A percentile compares a stretch with the other conserved stretches of the same genome.
Conservation (phyloP, 2,329 filamentous ascomycete genomes). For the Hortaea sp. region DNA sequence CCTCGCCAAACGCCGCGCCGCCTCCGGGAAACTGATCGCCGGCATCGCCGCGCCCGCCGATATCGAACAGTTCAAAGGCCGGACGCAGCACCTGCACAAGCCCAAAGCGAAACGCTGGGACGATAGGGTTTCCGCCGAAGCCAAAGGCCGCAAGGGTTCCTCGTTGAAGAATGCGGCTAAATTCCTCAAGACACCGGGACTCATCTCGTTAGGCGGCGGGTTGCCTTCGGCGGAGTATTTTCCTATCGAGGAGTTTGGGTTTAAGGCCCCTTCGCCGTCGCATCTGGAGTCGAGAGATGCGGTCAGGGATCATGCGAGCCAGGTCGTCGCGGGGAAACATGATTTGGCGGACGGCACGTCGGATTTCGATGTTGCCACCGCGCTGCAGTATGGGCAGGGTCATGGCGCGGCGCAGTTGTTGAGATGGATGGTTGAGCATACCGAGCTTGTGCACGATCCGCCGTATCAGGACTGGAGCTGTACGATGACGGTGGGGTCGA, state of each 20-base stretch:
- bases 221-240: conserved; percentile 85
- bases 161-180: conserved; percentile 76
- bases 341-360: conserved; percentile 59
- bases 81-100: conserved; percentile 49
- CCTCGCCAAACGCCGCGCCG: conserved; percentile 57
- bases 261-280: conserved; percentile 62
- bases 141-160: conserved; percentile 44
- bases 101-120: conserved; percentile 77
- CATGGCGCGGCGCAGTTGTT: conserved; percentile 78
- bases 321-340: conserved; percentile 67
- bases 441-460: conserved; percentile 77
- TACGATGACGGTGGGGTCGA: conserved; percentile 75
- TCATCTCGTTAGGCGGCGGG: conserved; percentile 89
- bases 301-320: conserved; percentile 43
- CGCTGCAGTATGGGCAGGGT: conserved; percentile 87
- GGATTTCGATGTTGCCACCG: conserved; percentile 68
- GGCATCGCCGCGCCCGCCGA: conserved; percentile 67
- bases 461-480: conserved; percentile 87
- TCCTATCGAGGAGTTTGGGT: conserved; percentile 68
- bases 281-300: conserved; percentile 61
- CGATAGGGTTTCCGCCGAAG: conserved; percentile 39
- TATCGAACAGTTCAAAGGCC: conserved; percentile 73
- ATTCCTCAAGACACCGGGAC: conserved; percentile 66
- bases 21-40: conserved; percentile 61
- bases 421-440: conserved; percentile 88